Conservation (phyloP, 371 early-diverging fungal species). For the Lichtheimia ramosa region DNA sequence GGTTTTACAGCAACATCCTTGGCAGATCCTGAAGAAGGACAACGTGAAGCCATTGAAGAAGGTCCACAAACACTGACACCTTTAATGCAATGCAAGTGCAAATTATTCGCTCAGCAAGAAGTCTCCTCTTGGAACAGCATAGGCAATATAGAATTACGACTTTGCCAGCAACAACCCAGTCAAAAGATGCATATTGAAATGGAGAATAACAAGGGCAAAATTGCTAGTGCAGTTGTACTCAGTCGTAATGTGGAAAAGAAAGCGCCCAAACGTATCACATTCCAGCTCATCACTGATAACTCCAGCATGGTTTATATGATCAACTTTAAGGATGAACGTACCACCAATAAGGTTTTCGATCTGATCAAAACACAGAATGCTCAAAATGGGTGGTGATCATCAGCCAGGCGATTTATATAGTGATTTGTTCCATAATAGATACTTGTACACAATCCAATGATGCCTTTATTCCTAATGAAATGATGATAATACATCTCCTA, state of each 20-base stretch:
- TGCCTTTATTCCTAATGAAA: constrained; percentile 1
- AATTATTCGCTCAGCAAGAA: constrained; percentile 41
- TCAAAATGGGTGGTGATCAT: constrained; percentile 34
- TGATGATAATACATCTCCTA: constrained; percentile 8
- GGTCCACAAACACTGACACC: constrained; percentile 42
- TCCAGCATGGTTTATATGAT: constrained; percentile 49
- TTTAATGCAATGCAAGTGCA: constrained; percentile 42
- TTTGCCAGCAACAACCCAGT: constrained; percentile 44
- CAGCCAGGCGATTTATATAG: background rate
- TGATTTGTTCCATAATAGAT: background rate
- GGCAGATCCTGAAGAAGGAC: constrained; percentile 13
- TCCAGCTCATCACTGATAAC: constrained; percentile 33
- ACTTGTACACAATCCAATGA: background rate
- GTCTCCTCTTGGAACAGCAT: constrained; percentile 45
- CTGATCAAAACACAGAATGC: constrained; percentile 38
- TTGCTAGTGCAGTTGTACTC: constrained; percentile 39
- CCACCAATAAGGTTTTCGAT: constrained; percentile 37
- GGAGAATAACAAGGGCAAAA: constrained; percentile 33
- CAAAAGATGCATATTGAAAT: constrained; percentile 43
- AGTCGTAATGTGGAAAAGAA: constrained; percentile 45
- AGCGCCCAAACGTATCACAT: constrained; percentile 33
- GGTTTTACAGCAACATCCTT: background rate
- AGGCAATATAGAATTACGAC: constrained; percentile 33
- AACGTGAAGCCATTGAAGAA: constrained; percentile 22
- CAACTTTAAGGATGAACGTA: constrained; percentile 44